Percentiles rank a stretch among this genome's conserved stretches.
These are phyloP conservation scores for Colletotrichum sp. DNA, from an alignment of 2,329 filamentous ascomycete species.

Conservation along the genomic window DNA sequence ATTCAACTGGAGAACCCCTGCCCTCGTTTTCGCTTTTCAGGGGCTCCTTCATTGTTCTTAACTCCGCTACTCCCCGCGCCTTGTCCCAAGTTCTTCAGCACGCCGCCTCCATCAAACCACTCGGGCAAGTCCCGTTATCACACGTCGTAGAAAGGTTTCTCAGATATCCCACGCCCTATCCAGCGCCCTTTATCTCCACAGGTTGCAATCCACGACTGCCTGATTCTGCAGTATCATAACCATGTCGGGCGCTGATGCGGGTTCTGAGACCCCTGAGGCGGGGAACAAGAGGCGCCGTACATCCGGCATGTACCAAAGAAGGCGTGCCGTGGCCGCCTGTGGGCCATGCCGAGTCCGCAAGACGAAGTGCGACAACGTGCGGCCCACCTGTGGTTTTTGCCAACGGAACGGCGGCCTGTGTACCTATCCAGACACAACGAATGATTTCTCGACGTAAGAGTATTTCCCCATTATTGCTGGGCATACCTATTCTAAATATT, in stretches of 20 bases:
- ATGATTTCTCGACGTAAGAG: constrained; percentile 29
- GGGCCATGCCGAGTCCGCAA: constrained; percentile 39
- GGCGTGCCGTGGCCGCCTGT: constrained; percentile 38
- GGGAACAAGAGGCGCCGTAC: constrained; percentile 11
- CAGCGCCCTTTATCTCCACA: background rate
- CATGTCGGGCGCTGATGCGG: background rate
- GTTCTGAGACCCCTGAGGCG: background rate
- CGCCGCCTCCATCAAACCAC: background rate
- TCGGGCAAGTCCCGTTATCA: background rate
- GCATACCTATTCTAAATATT: background rate
- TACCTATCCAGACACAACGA: constrained; percentile 32
- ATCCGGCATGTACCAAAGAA: constrained; percentile 26
- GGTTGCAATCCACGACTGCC: background rate
- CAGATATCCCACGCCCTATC: background rate
- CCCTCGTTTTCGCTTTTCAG: background rate
- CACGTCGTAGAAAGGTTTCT: background rate
- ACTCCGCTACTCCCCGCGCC: constrained; percentile 3
- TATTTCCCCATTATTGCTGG: background rate
- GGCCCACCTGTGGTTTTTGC: constrained; percentile 40
- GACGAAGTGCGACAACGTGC: constrained; percentile 42
- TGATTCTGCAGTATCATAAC: background rate
- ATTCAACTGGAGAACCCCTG: background rate
- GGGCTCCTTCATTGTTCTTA: background rate
- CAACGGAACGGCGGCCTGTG: constrained; percentile 34
- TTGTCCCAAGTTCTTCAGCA: background rate